Conservation (phyloP, 768 basidiomycete species). For the Collybiopsis luxurians region DNA sequence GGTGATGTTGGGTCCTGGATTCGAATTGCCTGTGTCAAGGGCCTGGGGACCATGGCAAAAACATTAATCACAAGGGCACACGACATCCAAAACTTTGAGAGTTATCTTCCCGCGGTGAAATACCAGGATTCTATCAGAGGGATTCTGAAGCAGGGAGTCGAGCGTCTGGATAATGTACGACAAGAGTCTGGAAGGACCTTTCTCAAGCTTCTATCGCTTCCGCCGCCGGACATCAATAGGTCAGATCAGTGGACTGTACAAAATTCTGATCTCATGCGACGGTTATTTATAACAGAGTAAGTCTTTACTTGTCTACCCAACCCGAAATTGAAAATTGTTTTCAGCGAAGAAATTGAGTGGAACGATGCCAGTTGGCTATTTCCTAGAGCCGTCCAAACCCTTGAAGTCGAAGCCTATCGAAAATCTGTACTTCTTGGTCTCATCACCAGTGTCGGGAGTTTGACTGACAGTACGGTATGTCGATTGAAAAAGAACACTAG, state of each 20-base stretch:
- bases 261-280: conserved; percentile 41
- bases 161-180: conserved; percentile 88
- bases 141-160: conserved; percentile 85
- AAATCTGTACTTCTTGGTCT: conserved; percentile 63
- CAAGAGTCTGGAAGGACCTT: conserved; percentile 73
- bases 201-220: conserved; percentile 43
- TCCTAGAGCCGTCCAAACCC: conserved; percentile 64
- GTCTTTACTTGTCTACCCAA: conserved; percentile 24
- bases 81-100: conserved; percentile 42
- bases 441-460: conserved; percentile 77
- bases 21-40: conserved; percentile 72
- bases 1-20: conserved; percentile 98
- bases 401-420: conserved; percentile 64
- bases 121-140: conserved; percentile 60
- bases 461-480: conserved; percentile 81
- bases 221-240: conserved; percentile 38
- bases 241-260: conserved; percentile 51
- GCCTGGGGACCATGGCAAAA: conserved; percentile 53
- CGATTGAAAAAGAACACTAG: no score
- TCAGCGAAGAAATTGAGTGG: conserved; percentile 48
- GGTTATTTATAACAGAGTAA: conserved; percentile 46
- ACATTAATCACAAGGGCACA: conserved; percentile 46
- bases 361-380: conserved; percentile 74
- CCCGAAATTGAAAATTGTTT: background rate
- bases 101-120: conserved; percentile 56